Conservation (phyloP, 1,284 basidiomycete species). For the Sporisorium exsertum region DNA sequence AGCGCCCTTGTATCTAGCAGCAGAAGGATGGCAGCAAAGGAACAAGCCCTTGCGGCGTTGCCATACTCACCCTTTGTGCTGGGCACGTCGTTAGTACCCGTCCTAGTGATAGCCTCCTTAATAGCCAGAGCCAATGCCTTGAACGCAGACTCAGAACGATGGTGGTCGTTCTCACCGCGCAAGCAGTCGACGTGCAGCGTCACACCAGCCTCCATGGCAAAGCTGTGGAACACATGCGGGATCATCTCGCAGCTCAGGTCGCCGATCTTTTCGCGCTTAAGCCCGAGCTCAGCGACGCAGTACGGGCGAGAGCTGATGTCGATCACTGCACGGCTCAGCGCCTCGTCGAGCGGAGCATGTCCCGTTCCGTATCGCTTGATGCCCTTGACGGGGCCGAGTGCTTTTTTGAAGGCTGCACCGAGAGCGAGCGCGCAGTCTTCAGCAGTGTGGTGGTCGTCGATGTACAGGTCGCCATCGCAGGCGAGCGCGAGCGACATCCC, state of each 20-base stretch:
- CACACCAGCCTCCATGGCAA: constrained; percentile 88
- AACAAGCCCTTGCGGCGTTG: background rate
- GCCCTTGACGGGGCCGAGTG: constrained; percentile 91
- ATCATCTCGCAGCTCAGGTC: constrained; percentile 91
- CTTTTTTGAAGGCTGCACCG: constrained; percentile 93
- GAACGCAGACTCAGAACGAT: constrained; percentile 96
- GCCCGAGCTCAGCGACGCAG: constrained; percentile 85
- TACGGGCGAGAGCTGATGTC: constrained; percentile 97
- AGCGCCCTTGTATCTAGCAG: background rate
- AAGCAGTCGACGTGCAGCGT: constrained; percentile 94
- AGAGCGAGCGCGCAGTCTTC: constrained; percentile 92
- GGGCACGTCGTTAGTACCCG: constrained; percentile 90
- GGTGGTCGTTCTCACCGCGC: constrained; percentile 96
- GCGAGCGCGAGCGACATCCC: constrained; percentile 80
- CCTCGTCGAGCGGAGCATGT: constrained; percentile 94
- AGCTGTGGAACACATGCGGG: constrained; percentile 91
- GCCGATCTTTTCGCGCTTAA: constrained; percentile 93
- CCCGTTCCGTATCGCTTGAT: constrained; percentile 96
- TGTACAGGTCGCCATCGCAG: constrained; percentile 94
- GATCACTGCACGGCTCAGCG: constrained; percentile 89
- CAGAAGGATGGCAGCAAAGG: background rate
- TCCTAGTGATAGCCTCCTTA: constrained; percentile 88
- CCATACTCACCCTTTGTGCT: constrained; percentile 86
- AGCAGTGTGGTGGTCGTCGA: constrained; percentile 99
- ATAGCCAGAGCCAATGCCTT: constrained; percentile 97